Evolutionary conservation across 345 rosid genomes (phyloP), one percentile per base, ranked within the genome.

Genomic region (Bruguiera parviflora): DNA sequence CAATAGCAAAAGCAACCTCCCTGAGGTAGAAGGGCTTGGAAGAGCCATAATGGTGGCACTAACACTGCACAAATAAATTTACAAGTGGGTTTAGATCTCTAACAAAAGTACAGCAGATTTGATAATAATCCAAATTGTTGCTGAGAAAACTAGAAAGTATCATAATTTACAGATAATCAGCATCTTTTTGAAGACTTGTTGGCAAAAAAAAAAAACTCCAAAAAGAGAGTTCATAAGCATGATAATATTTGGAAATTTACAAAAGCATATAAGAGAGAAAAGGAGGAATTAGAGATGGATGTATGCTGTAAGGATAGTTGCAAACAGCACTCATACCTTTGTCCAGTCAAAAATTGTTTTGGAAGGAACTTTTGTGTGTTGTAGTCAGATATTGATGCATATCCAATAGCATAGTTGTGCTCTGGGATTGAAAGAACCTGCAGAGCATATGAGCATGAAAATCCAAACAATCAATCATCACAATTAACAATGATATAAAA

Each of bases 401-500:
- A 92, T 59, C 99, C 99, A 69, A 95, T 81, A 20, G 87, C 80
- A 78, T 79, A 74, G 73, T 85, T 75, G 80, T 81, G 81, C 73
- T 88, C 96, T 3, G 96, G 97, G 77, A 95, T 73, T 21, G 96
- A 88, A 78, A 95, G 81, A 80, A 95, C 95, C 99, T 95, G 96
- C 24, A 21, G 57, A 22, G n/a, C 25, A 32, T 4, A 64, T 62
- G 43, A 68, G 64, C 6, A 62, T 21, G 62, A 63, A 68, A 59
- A 46, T 47, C n/a, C 43, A 22, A 8, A 18, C 61, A 74, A 63
- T 58, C 33, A 25, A 59, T 71, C 58, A 67, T 55, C 70, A 53
- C 47, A 43, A 32, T 16, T 22, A 63, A 46, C 49, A 66, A 39
- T 21, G 35, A 51, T 67, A 60, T 61, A 46, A 20, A 68, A 49